Base-by-base conservation (phyloP, 2,329 filamentous ascomycete species). In the Thyridium curvatum region DNA sequence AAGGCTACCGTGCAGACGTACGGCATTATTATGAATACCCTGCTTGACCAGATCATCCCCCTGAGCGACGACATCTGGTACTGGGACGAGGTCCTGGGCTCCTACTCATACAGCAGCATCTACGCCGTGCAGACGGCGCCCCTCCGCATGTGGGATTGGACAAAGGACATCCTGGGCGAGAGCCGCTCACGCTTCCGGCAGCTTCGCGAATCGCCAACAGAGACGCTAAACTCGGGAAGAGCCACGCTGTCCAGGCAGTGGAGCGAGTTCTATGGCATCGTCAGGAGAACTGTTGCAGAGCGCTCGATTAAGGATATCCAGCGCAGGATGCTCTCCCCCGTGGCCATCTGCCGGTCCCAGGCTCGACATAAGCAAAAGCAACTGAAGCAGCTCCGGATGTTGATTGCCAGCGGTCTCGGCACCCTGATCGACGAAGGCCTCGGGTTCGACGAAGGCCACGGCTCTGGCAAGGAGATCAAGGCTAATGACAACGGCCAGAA, bases 1-100 rank as follows among this genome's bases (percentile, higher is more conserved):
- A 98, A 97, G 60, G 90, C 90, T 4, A 86, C 90, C 0, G 79
- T 90, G n/a, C 91, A 96, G 55, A 82, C 84, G 1, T 94, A 95
- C 53, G 91, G 91, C 4, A 66, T 86, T 35, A 74, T 94, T 31
- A 68, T 96, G 49, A 81, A 82, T 49, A 80, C 77, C 0, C 72
- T 97, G 4, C 64, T 96, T 10, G 84, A 91, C 40, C 84, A 93
- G 51, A 94, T 89, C 10, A 80, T 91, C 10, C 83, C 84, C 0
- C 63, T 98, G 14, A 86, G 81, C 51, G 82, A 95, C 47, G 89
- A 95, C 50, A 82, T 95, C 17, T 90, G 84, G 79, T 97, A 97
- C 59, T 98, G 93, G 93, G 87, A 95, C 54, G 85, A 93, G 48
- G 76, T 96, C 2, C 65, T 95, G 21, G 77, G 79, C 9, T 94